Percentiles rank a stretch among this genome's conserved stretches.
phyloP scores from a whole-genome alignment of 192 early-diverging fungal species.

The Coemansia sp. region DNA sequence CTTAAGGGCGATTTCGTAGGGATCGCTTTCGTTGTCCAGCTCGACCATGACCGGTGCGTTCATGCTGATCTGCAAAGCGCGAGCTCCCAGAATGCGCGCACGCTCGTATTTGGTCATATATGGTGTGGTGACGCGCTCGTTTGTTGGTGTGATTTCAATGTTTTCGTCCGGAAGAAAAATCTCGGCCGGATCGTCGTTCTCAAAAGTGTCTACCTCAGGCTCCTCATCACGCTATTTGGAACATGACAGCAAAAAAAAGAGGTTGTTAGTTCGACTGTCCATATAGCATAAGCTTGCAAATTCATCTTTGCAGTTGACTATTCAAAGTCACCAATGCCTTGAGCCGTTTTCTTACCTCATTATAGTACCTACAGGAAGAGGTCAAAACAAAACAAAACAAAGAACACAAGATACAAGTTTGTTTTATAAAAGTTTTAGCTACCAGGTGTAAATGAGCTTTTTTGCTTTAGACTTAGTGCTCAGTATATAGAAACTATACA shows the following conservation, averaged over 20 bases:
- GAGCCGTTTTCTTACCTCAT: constrained; percentile 7
- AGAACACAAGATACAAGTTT: neutral
- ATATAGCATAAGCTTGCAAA: too few relatives aligned
- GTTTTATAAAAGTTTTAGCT: too few relatives aligned
- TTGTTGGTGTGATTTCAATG: constrained; percentile 39
- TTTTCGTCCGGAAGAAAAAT: constrained; percentile 44
- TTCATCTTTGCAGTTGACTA: too few relatives aligned
- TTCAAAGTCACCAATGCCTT: neutral
- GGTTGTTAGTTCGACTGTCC: too few relatives aligned
- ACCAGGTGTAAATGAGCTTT: too few relatives aligned
- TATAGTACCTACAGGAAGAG: constrained; percentile 15
- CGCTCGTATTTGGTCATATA: constrained; percentile 99
- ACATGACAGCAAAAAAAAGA: neutral
- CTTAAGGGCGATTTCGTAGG: constrained; percentile 91
- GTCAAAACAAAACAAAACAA: neutral
- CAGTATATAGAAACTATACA: neutral
- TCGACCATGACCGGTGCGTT: constrained; percentile 99
- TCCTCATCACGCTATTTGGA: constrained; percentile 21
- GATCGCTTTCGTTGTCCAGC: constrained; percentile 89
- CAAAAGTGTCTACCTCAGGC: constrained; percentile 30
- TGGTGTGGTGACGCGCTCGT: constrained; percentile 90
- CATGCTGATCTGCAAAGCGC: constrained; percentile 96
- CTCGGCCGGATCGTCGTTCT: constrained; percentile 42
- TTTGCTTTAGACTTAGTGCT: neutral
- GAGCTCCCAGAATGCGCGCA: constrained; percentile 82